Percentiles rank a stretch among this genome's conserved stretches.
Conservation (phyloP, 805 yeast genomes). For the Wilhelminamyces savonicus region DNA sequence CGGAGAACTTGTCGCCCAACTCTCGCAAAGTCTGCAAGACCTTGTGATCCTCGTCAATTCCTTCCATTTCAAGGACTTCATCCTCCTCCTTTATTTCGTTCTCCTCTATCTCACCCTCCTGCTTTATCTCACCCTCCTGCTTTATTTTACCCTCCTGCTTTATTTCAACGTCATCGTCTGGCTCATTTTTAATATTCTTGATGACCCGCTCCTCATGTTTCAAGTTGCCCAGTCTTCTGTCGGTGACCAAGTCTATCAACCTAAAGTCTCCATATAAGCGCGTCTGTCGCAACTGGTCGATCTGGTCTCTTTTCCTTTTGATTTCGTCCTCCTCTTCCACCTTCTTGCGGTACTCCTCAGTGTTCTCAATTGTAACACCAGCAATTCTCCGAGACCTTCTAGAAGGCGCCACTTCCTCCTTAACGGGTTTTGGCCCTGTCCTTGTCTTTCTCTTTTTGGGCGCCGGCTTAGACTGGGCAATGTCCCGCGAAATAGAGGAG, state of each 20-base stretch:
- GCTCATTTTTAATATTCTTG: conserved; percentile 13
- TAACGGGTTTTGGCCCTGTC: conserved; percentile 18
- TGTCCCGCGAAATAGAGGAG: conserved; percentile 45
- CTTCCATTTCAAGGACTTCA: conserved; percentile 5
- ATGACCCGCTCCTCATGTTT: conserved; percentile 25
- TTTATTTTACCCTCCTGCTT: conserved; percentile 4
- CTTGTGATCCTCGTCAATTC: conserved; percentile 17
- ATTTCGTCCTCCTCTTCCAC: conserved; percentile 31
- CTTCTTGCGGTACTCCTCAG: conserved; percentile 30
- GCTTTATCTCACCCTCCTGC: conserved; percentile 15
- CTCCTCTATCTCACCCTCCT: background rate
- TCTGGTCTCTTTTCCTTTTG: conserved; percentile 27
- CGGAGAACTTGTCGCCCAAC: conserved; percentile 49
- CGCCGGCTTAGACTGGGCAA: conserved; percentile 18
- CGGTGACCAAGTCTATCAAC: conserved; percentile 51
- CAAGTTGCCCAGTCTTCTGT: conserved; percentile 29
- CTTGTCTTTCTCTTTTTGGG: conserved; percentile 11
- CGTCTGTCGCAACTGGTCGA: conserved; percentile 46
- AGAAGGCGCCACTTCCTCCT: conserved; percentile 40
- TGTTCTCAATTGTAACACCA: conserved; percentile 58
- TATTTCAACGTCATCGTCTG: conserved; percentile 1
- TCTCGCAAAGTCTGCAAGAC: conserved; percentile 25
- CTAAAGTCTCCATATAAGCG: conserved; percentile 63
- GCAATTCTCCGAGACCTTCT: conserved; percentile 76
- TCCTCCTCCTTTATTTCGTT: conserved; percentile 1